Evolutionary conservation across 2,329 filamentous ascomycete species (phyloP), one percentile per base, ranked within the genome.

Genomic region (Biscogniauxia sp.): DNA sequence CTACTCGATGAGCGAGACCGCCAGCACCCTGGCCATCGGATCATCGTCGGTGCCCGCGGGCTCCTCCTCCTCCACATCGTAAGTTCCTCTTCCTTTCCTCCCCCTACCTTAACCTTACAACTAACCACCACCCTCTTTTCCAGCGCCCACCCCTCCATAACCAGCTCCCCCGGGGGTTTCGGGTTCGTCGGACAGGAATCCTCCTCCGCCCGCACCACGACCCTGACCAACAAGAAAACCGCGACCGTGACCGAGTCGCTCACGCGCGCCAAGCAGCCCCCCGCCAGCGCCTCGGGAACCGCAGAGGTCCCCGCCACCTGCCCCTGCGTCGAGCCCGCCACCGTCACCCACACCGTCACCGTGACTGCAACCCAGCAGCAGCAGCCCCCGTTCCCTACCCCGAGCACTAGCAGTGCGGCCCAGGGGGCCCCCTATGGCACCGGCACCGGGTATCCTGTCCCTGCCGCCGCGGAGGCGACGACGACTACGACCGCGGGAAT

Each of bases 311-410:
- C 51, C 28, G 53, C 51, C 20, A 60, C 52, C 45, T 70, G 68
- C 32, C 53, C 59, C 50, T 73, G 70, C 59, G 37, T 45, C 15
- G 62, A 66, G 54, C 63, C 66, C 54, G 67, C 67, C 13, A 72
- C 70, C 2, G 61, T 66, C 8, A 67, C 61, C 4, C 59, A 64
- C 15, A 23, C 66, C 20, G 63, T 63, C 1, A 68, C 68, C 9
- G 58, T 66, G n/a, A 69, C 69, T 23, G 23, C 23, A 3, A 23
- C 2, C 23, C 23, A 23, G 23, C 17, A 68, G 60, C 23, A 72
- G 68, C 2, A 72, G 56, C 70, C 71, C 53, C 69, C 69, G n/a
- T 71, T 62, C 58, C 67, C 69, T 6, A 68, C n/a, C n/a, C n/a
- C n/a, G n/a, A n/a, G n/a, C n/a, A n/a, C n/a, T n/a, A n/a, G n/a